These are phyloP conservation scores for Moesziomyces sp. DNA, from an alignment of 1,284 basidiomycete species.

Conservation along the genomic window DNA sequence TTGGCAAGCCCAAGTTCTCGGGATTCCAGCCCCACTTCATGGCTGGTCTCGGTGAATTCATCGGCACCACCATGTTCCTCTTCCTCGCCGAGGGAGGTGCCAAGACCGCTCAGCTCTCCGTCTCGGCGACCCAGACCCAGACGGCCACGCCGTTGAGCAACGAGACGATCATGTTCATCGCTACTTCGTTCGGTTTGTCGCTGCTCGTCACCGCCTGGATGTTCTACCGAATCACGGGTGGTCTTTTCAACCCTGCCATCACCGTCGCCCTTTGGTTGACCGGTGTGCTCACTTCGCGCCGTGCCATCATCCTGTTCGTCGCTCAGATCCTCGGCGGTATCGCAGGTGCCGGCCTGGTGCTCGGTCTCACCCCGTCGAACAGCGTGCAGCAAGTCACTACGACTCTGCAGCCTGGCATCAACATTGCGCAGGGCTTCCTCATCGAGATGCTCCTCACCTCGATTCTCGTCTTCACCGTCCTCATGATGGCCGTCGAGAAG, in stretches of 20 bases:
- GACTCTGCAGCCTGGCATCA: conserved; percentile 58
- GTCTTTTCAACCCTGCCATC: conserved; percentile 71
- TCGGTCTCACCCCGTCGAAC: conserved; percentile 36
- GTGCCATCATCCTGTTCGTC: conserved; percentile 68
- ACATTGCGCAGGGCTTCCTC: conserved; percentile 46
- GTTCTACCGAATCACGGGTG: conserved; percentile 79
- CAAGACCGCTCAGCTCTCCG: conserved; percentile 42
- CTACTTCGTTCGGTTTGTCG: conserved; percentile 52
- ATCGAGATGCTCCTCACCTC: conserved; percentile 36
- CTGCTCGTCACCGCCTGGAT: conserved; percentile 71
- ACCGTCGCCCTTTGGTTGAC: conserved; percentile 70
- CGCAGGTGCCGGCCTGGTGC: conserved; percentile 35
- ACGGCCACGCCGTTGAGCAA: conserved; percentile 29
- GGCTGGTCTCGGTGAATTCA: conserved; percentile 41
- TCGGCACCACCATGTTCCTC: conserved; percentile 53
- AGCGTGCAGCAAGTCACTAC: conserved; percentile 66
- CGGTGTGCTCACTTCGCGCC: conserved; percentile 68
- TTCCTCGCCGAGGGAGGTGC: conserved; percentile 53
- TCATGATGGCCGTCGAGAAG: conserved; percentile 67
- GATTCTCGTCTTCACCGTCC: conserved; percentile 48
- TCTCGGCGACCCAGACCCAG: conserved; percentile 15
- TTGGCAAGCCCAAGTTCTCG: conserved; percentile 29
- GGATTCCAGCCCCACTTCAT: conserved; percentile 41
- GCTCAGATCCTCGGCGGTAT: conserved; percentile 55
- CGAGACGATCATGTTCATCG: conserved; percentile 56